A percentile compares a stretch with the other conserved stretches of the same genome.
phyloP scores from a whole-genome alignment of 2,329 filamentous ascomycete species.

The Didymella pomorum region DNA sequence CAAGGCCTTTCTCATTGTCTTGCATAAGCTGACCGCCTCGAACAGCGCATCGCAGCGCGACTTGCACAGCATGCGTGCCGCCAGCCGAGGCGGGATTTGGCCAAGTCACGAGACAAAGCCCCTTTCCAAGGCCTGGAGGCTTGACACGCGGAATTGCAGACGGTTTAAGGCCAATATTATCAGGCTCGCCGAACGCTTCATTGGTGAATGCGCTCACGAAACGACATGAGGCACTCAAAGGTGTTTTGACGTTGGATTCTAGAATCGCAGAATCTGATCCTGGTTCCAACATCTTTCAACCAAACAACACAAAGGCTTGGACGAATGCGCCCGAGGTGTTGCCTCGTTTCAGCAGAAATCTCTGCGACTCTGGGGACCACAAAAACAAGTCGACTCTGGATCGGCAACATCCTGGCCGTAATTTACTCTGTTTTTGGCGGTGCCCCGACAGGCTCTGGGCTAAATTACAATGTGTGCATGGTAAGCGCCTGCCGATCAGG shows the following conservation, averaged over 20 bases:
- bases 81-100: background rate
- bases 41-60: background rate
- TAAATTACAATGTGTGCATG: conserved; percentile 38
- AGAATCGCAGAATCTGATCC: conserved; percentile 17
- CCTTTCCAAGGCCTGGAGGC: conserved; percentile 36
- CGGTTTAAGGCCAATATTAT: conserved; percentile 31
- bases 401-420: conserved; percentile 35
- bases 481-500: conserved; percentile 43
- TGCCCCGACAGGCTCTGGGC: conserved; percentile 19
- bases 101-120: conserved; percentile 26
- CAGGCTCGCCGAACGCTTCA: conserved; percentile 39
- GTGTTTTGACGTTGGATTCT: conserved; percentile 12
- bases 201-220: conserved; percentile 18
- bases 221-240: conserved; percentile 2
- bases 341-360: conserved; percentile 32
- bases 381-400: conserved; percentile 21
- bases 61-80: conserved; percentile 5
- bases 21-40: conserved; percentile 14
- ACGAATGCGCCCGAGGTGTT: conserved; percentile 24
- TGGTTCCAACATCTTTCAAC: conserved; percentile 13
- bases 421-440: conserved; percentile 44
- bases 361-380: conserved; percentile 29
- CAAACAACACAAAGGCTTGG: conserved; percentile 16
- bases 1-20: conserved; percentile 3
- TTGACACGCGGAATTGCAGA: conserved; percentile 28